phyloP scores from a whole-genome alignment of 768 basidiomycete genomes.

The Pisolithus microcarpus region DNA sequence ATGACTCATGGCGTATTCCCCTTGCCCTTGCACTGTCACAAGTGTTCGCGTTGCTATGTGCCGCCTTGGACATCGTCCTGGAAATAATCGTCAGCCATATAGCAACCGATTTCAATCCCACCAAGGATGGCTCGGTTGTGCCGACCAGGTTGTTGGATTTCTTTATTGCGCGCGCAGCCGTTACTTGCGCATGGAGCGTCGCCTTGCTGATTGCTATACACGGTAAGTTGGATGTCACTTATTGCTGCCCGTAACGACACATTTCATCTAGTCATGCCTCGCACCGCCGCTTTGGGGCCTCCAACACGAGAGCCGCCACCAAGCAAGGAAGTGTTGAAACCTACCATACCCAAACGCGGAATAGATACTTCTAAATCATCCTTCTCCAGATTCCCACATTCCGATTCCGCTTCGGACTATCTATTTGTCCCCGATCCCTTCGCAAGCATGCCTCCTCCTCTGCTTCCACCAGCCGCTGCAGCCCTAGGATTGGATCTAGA shows the following conservation, averaged over 20 bases:
- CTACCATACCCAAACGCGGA: not conserved
- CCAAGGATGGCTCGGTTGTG: not conserved
- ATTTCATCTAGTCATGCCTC: constrained; percentile 17
- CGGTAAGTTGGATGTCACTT: constrained; percentile 12
- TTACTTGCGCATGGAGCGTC: constrained; percentile 20
- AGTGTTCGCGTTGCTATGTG: constrained; percentile 16
- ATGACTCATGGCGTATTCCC: constrained; percentile 5
- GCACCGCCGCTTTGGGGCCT: constrained; percentile 5
- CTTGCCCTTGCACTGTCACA: constrained; percentile 14
- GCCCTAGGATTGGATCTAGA: constrained; percentile 21
- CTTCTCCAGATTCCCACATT: constrained; percentile 14
- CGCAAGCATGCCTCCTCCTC: constrained; percentile 23
- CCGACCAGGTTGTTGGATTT: constrained; percentile 1
- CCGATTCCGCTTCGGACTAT: constrained; percentile 25
- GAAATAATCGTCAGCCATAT: constrained; percentile 4
- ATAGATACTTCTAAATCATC: constrained; percentile 14
- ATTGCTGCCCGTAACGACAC: constrained; percentile 1
- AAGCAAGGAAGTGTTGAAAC: not conserved
- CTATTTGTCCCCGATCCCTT: constrained; percentile 29
- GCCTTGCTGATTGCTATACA: constrained; percentile 13
- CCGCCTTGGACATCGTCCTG: constrained; percentile 15
- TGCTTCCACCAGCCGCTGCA: constrained; percentile 24
- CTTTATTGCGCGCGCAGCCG: constrained; percentile 15
- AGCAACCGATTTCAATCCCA: not conserved
- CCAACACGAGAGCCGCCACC: not conserved